Conservation (phyloP, 257 asterid species). For the Fraxinus quadrangulata region DNA sequence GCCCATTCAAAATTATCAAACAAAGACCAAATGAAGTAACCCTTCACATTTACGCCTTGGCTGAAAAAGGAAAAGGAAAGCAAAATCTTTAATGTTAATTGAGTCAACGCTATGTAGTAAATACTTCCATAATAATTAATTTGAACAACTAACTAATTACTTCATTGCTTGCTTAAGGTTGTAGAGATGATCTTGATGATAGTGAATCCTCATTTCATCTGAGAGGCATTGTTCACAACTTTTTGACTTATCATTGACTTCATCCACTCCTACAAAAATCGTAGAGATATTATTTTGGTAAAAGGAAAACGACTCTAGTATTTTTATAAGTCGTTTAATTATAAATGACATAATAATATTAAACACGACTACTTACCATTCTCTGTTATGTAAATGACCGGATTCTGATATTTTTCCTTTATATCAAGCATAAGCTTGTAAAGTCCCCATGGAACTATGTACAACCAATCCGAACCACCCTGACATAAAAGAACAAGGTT, state of each 20-base stretch:
- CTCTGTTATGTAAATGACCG: conserved; percentile 37
- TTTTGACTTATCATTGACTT: conserved; percentile 24
- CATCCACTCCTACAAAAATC: conserved; percentile 27
- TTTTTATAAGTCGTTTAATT: no score
- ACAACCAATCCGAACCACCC: conserved; percentile 39
- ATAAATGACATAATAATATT: neutral
- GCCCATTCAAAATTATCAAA: conserved; percentile 56
- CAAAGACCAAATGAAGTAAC: conserved; percentile 58
- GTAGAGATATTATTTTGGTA: no score
- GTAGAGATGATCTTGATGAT: conserved; percentile 42
- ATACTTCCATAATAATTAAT: no score
- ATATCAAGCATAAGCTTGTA: conserved; percentile 36
- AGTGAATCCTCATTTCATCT: conserved; percentile 30
- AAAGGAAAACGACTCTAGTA: no score
- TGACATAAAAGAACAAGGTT: neutral
- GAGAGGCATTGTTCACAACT: conserved; percentile 20
- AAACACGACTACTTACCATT: neutral
- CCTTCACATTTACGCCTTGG: conserved; percentile 38
- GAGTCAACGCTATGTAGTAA: neutral
- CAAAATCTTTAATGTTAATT: neutral
- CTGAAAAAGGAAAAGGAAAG: conserved; percentile 17
- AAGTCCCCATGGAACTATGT: conserved; percentile 43
- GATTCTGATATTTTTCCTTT: conserved; percentile 28
- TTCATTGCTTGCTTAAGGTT: conserved; percentile 40
- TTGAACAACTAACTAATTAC: conserved; percentile 29